These are phyloP conservation scores for Sordariomycetes sp. DNA, from an alignment of 2,329 filamentous ascomycete species.

Conservation along the genomic window DNA sequence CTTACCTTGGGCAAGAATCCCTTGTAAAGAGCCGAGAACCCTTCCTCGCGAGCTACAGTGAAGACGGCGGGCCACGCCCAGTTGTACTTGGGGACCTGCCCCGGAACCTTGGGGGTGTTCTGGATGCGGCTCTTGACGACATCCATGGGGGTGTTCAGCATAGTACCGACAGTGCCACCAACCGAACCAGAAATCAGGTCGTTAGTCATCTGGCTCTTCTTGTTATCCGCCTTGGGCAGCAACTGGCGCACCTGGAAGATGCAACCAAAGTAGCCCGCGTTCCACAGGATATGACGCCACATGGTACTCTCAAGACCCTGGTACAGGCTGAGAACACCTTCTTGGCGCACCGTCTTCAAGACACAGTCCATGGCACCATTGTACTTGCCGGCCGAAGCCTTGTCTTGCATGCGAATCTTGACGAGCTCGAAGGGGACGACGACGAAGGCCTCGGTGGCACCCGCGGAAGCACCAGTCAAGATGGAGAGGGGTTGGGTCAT, in stretches of 20 bases:
- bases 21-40: slow-evolving; percentile 88
- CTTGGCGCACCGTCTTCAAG: slow-evolving; percentile 70
- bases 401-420: slow-evolving; percentile 97
- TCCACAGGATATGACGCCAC: slow-evolving; percentile 89
- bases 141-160: slow-evolving; percentile 92
- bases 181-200: slow-evolving; percentile 80
- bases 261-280: slow-evolving; percentile 93
- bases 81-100: slow-evolving; percentile 87
- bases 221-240: slow-evolving; percentile 72
- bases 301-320: slow-evolving; percentile 94
- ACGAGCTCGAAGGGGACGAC: slow-evolving; percentile 97
- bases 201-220: slow-evolving; percentile 73
- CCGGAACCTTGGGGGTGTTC: slow-evolving; percentile 79
- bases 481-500: slow-evolving; percentile 90
- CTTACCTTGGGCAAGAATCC: slow-evolving; percentile 95
- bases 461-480: slow-evolving; percentile 87
- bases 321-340: slow-evolving; percentile 84
- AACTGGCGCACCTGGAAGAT: slow-evolving; percentile 93
- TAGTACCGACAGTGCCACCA: slow-evolving; percentile 81
- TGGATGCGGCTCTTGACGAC: slow-evolving; percentile 98
- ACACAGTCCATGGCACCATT: slow-evolving; percentile 74
- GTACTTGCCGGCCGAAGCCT: slow-evolving; percentile 83
- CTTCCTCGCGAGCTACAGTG: slow-evolving; percentile 88
- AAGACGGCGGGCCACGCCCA: slow-evolving; percentile 88
- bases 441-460: slow-evolving; percentile 91